Evolutionary conservation across 2,329 filamentous ascomycete genomes (phyloP).

Genomic region (Colletotrichum graminicola): DNA sequence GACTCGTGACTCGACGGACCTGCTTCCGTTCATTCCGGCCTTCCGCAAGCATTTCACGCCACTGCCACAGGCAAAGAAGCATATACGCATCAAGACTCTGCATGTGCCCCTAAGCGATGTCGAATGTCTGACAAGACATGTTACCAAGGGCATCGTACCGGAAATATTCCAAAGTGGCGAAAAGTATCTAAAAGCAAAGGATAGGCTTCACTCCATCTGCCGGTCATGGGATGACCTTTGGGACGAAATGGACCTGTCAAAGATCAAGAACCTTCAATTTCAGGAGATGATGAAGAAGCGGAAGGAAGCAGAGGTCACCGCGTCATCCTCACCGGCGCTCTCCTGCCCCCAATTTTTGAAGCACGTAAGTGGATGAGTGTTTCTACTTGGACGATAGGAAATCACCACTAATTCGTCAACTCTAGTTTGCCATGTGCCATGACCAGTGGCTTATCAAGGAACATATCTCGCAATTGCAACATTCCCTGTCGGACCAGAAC

Average conservation of each 20-base stretch:
- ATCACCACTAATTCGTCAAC: conserved; percentile 51
- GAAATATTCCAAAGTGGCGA: conserved; percentile 69
- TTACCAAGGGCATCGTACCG: conserved; percentile 69
- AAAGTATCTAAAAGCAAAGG: conserved; percentile 67
- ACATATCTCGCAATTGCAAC: conserved; percentile 88
- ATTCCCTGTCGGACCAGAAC: conserved; percentile 95
- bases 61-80: conserved; percentile 74
- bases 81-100: conserved; percentile 76
- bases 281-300: conserved; percentile 84
- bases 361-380: conserved; percentile 73
- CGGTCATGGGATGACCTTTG: conserved; percentile 82
- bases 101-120: conserved; percentile 82
- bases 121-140: conserved; percentile 83
- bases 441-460: conserved; percentile 97
- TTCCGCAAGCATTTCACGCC: conserved; percentile 77
- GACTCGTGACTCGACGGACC: conserved; percentile 82
- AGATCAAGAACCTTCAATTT: conserved; percentile 84
- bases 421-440: conserved; percentile 92
- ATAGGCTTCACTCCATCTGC: conserved; percentile 77
- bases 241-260: conserved; percentile 86
- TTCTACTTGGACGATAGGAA: background rate
- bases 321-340: conserved; percentile 74
- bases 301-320: conserved; percentile 69
- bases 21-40: conserved; percentile 82
- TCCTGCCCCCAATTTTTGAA: conserved; percentile 85